Evolutionary conservation across 2,329 filamentous ascomycete species (phyloP).

Genomic region (Ophiocordyceps camponoti-floridani): DNA sequence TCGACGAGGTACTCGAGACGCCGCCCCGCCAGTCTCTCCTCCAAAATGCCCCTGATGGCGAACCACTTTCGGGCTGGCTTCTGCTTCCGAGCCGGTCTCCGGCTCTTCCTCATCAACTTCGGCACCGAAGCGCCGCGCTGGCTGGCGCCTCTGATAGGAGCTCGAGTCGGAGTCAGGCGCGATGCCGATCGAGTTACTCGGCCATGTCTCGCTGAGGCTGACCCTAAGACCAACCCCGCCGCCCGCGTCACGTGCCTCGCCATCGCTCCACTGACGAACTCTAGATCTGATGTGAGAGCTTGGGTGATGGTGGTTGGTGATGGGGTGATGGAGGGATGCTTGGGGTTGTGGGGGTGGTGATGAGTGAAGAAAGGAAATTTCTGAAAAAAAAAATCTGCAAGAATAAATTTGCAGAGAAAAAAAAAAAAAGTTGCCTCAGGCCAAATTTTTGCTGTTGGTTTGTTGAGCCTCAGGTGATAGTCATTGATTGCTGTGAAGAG

Average conservation of each 20-base stretch:
- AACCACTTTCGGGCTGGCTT: conserved; percentile 12
- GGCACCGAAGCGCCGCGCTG: conserved; percentile 1
- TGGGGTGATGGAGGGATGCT: background rate
- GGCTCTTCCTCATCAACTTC: conserved; percentile 14
- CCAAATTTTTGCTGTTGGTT: too few relatives aligned
- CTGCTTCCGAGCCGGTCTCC: conserved; percentile 4
- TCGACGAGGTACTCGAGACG: conserved; percentile 17
- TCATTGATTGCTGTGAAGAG: too few relatives aligned
- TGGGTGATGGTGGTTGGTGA: background rate
- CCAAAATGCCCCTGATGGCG: conserved; percentile 15
- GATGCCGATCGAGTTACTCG: background rate
- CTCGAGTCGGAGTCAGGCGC: background rate
- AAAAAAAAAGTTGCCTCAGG: too few relatives aligned
- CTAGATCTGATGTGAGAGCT: background rate
- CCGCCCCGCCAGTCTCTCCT: conserved; percentile 12
- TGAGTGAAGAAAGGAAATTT: too few relatives aligned
- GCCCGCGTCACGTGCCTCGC: background rate
- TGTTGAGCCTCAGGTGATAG: too few relatives aligned
- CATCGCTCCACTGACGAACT: background rate
- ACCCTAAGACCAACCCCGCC: background rate
- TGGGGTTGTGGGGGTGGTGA: too few relatives aligned
- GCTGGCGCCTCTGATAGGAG: background rate
- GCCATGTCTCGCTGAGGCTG: background rate
- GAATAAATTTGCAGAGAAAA: too few relatives aligned
- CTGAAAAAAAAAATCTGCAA: too few relatives aligned